A percentile compares a stretch with the other conserved stretches of the same genome.
Evolutionary conservation across 306 rosid genomes (phyloP).

Genomic region (Rubus parviflorus): DNA sequence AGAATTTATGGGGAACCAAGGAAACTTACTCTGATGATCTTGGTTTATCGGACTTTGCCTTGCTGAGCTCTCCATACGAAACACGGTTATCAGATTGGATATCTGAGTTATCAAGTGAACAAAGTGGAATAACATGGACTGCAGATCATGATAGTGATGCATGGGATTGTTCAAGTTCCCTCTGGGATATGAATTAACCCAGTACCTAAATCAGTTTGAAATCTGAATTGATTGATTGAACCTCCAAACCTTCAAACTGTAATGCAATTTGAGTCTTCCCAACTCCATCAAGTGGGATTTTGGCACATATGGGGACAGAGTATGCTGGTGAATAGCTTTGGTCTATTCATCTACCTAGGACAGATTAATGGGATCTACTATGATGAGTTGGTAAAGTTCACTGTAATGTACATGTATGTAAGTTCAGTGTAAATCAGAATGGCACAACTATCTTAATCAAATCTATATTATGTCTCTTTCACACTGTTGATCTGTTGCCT

Average conservation of each 20-base stretch:
- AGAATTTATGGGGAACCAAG: slow-evolving; percentile 23
- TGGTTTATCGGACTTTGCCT: slow-evolving; percentile 33
- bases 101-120: slow-evolving; percentile 37
- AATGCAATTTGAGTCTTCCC: not conserved
- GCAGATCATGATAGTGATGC: slow-evolving; percentile 28
- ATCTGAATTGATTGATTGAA: not conserved
- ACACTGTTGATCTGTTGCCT: not conserved
- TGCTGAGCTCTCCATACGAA: slow-evolving; percentile 54
- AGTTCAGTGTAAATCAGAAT: not conserved
- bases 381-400: not conserved
- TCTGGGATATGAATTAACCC: slow-evolving; percentile 54
- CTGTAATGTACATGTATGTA: not conserved
- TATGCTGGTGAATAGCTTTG: slow-evolving; percentile 2
- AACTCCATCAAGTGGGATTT: not conserved
- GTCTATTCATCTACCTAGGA: not conserved
- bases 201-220: not conserved
- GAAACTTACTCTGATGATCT: slow-evolving; percentile 30
- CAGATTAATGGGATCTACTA: not conserved
- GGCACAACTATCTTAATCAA: not conserved
- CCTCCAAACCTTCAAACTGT: not conserved
- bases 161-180: slow-evolving; percentile 49
- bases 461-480: not conserved
- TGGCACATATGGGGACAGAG: not conserved
- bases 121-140: slow-evolving; percentile 31
- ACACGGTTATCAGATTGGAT: slow-evolving; percentile 55